These are phyloP conservation scores for Spinellus fusiger DNA, from an alignment of 192 early-diverging fungal species.

Conservation along the genomic window DNA sequence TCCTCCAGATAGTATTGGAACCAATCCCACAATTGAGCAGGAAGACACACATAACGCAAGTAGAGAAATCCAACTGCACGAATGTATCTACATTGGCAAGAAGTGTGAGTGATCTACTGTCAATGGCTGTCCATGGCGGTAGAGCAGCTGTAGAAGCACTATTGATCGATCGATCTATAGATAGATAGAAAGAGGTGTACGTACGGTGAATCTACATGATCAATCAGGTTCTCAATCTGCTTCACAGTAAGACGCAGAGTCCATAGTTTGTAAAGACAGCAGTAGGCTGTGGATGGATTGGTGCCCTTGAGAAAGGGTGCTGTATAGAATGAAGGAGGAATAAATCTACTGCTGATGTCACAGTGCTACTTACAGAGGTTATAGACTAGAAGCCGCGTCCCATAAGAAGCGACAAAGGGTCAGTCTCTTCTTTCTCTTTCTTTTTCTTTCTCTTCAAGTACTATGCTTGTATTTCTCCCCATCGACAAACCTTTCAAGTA, in stretches of 20 bases:
- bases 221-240: constrained; percentile 73
- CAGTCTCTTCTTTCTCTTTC: too few relatives aligned
- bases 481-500: constrained; percentile 4
- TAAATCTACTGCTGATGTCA: background rate
- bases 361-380: constrained; percentile 13
- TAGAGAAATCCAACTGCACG: constrained; percentile 78
- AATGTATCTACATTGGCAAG: constrained; percentile 47
- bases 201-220: constrained; percentile 72
- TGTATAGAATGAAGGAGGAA: constrained; percentile 16
- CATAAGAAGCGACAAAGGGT: constrained; percentile 3
- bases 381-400: constrained; percentile 1
- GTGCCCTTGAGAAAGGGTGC: constrained; percentile 79
- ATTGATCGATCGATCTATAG: background rate
- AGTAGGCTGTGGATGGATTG: constrained; percentile 75
- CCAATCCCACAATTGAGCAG: constrained; percentile 75
- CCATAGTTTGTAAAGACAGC: constrained; percentile 81
- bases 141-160: background rate
- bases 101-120: background rate
- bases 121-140: background rate
- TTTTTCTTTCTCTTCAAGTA: too few relatives aligned
- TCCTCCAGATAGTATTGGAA: constrained; percentile 72
- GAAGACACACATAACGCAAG: constrained; percentile 75
- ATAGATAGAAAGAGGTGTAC: constrained; percentile 2
- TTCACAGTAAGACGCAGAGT: constrained; percentile 67
- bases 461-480: too few relatives aligned